Percentiles rank a stretch among this genome's conserved stretches.
These are phyloP conservation scores for Aspergillus conjunctus DNA, from an alignment of 495 filamentous ascomycete genomes.

Conservation along the genomic window DNA sequence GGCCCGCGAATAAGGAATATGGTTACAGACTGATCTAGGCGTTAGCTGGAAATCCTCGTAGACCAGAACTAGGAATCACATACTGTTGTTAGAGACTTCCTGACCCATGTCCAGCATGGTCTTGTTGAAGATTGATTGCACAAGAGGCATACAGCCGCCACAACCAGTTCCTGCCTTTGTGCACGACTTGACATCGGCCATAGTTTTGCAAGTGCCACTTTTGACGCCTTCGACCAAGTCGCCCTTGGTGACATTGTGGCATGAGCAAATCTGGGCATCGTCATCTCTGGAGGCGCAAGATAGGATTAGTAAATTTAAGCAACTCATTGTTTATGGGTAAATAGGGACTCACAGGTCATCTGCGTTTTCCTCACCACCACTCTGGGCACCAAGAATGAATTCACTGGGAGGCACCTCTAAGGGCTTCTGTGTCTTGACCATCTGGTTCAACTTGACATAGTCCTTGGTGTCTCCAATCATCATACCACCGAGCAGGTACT, in stretches of 20 bases:
- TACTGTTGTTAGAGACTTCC: slow-evolving; percentile 81
- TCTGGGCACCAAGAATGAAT: slow-evolving; percentile 84
- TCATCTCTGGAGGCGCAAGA: slow-evolving; percentile 59
- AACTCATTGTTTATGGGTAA: background rate
- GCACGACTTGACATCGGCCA: slow-evolving; percentile 88
- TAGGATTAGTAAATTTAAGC: slow-evolving; percentile 1
- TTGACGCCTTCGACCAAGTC: slow-evolving; percentile 76
- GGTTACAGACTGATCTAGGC: slow-evolving; percentile 63
- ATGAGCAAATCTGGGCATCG: slow-evolving; percentile 91
- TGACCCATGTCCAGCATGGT: slow-evolving; percentile 89
- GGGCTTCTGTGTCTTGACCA: slow-evolving; percentile 85
- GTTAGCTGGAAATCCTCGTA: background rate
- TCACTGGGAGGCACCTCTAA: slow-evolving; percentile 83
- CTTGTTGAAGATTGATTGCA: slow-evolving; percentile 90
- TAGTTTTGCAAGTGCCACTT: slow-evolving; percentile 79
- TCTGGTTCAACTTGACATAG: slow-evolving; percentile 91
- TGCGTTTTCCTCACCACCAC: slow-evolving; percentile 70
- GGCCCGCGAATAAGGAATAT: slow-evolving; percentile 84
- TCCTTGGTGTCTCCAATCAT: slow-evolving; percentile 97
- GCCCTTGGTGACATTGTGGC: slow-evolving; percentile 93
- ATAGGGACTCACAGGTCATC: slow-evolving; percentile 61
- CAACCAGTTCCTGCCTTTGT: slow-evolving; percentile 96
- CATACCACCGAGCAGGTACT: slow-evolving; percentile 93
- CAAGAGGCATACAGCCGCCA: slow-evolving; percentile 91
- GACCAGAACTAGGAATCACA: slow-evolving; percentile 21